Percentiles rank a stretch among this genome's conserved stretches.
phyloP scores from a whole-genome alignment of 1,284 basidiomycete species.

The Ganoderma sinense region DNA sequence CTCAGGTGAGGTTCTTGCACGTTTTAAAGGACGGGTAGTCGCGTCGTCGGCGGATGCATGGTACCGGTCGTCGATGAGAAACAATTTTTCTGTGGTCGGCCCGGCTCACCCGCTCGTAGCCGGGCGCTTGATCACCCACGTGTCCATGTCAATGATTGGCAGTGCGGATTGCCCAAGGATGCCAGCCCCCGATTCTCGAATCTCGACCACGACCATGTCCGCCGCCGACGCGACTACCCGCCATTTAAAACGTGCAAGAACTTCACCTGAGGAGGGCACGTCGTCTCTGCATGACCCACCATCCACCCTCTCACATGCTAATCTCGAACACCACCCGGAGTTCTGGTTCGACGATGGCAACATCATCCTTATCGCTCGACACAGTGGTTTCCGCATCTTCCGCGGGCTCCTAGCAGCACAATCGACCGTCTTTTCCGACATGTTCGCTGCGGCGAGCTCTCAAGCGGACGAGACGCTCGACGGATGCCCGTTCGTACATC shows the following conservation, averaged over 20 bases:
- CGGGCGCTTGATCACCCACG: no score
- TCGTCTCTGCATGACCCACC: not conserved
- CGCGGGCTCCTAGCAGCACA: slow-evolving; percentile 26
- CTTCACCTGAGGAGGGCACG: not conserved
- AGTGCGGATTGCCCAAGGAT: no score
- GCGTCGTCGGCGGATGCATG: not conserved
- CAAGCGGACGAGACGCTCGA: slow-evolving; percentile 10
- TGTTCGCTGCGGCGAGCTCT: slow-evolving; percentile 29
- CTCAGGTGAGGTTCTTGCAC: not conserved
- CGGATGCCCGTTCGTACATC: slow-evolving; percentile 22
- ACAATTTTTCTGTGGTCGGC: no score
- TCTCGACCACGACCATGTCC: not conserved
- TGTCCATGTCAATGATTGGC: no score
- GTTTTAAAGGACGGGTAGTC: not conserved
- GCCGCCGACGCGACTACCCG: not conserved
- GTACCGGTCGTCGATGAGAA: not conserved
- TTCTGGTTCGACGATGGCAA: slow-evolving; percentile 30
- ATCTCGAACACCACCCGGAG: not conserved
- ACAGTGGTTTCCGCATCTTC: slow-evolving; percentile 26
- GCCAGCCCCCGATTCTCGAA: no score
- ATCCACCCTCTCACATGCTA: not conserved
- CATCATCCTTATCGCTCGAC: slow-evolving; percentile 28
- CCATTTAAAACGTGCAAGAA: not conserved
- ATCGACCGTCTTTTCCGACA: slow-evolving; percentile 27
- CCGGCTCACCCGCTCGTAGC: no score